These are phyloP conservation scores for Penicillium pulvis DNA, from an alignment of 495 filamentous ascomycete species.

Conservation along the genomic window DNA sequence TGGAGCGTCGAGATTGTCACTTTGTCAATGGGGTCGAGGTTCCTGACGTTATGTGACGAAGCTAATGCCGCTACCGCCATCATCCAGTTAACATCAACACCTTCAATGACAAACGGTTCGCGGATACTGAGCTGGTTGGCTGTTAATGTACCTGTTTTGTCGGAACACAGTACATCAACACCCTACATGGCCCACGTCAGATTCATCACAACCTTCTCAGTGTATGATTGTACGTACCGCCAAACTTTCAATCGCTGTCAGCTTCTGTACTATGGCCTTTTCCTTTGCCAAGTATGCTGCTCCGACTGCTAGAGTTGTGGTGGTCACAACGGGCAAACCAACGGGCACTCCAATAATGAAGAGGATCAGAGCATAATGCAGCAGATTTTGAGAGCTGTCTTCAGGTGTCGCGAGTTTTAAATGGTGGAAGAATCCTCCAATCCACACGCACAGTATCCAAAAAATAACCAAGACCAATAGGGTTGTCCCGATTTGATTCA, in stretches of 20 bases:
- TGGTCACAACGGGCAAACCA: slow-evolving; percentile 76
- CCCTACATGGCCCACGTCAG: slow-evolving; percentile 75
- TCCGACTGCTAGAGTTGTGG: slow-evolving; percentile 73
- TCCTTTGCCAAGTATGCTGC: slow-evolving; percentile 73
- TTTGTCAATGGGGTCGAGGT: slow-evolving; percentile 76
- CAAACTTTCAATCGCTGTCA: too few relatives aligned
- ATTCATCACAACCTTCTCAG: slow-evolving; percentile 75
- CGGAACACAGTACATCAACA: slow-evolving; percentile 75
- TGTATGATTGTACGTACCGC: too few relatives aligned
- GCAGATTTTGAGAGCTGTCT: slow-evolving; percentile 52
- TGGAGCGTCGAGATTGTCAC: slow-evolving; percentile 73
- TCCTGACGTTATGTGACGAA: slow-evolving; percentile 77
- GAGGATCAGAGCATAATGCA: slow-evolving; percentile 67
- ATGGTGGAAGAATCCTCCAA: slow-evolving; percentile 75
- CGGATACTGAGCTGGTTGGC: slow-evolving; percentile 76
- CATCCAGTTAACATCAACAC: slow-evolving; percentile 79
- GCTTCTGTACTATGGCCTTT: too few relatives aligned
- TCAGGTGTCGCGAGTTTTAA: slow-evolving; percentile 66
- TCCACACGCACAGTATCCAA: slow-evolving; percentile 72
- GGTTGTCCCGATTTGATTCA: slow-evolving; percentile 77
- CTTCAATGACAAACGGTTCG: slow-evolving; percentile 73
- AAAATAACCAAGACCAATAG: slow-evolving; percentile 71
- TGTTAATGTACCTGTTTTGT: slow-evolving; percentile 79
- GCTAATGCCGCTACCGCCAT: slow-evolving; percentile 75
- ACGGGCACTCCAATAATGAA: slow-evolving; percentile 74